These are phyloP conservation scores for Nitzschia sp. DNA, from an alignment of 108 stramenopile genomes.

Conservation along the genomic window DNA sequence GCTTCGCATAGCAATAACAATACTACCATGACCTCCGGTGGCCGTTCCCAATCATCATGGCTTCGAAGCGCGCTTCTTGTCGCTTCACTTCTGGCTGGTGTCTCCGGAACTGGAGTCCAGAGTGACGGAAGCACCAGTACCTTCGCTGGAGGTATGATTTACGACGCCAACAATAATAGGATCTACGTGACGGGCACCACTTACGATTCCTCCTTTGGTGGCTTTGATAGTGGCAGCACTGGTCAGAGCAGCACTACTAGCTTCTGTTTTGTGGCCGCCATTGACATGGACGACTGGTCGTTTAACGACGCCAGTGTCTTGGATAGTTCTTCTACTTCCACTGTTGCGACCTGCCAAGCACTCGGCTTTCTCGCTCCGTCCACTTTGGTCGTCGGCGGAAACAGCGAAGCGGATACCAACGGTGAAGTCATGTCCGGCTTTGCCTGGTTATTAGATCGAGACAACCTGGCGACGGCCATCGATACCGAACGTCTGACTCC, in stretches of 20 bases:
- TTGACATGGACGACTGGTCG: neutral
- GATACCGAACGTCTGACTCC: neutral
- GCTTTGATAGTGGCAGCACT: no score
- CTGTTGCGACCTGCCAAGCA: neutral
- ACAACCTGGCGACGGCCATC: neutral
- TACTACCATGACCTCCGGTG: no score
- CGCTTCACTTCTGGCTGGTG: no score
- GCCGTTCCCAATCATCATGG: no score
- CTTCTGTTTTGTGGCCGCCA: neutral
- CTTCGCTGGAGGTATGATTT: conserved; percentile 33
- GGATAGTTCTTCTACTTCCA: neutral
- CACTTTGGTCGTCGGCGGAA: conserved; percentile 13
- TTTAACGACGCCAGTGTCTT: neutral
- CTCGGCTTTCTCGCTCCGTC: neutral
- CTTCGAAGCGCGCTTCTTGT: no score
- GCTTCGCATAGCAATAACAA: no score
- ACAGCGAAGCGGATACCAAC: conserved; percentile 6
- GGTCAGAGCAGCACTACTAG: neutral
- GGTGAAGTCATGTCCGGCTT: conserved; percentile 11
- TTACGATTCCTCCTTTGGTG: neutral
- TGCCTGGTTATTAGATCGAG: conserved; percentile 9
- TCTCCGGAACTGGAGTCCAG: conserved; percentile 22
- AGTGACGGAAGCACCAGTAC: conserved; percentile 1
- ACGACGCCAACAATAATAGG: conserved; percentile 15
- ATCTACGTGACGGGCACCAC: conserved; percentile 27